Base-by-base conservation (phyloP, 352 stramenopile genomes). In the Phytophthora megakarya region DNA sequence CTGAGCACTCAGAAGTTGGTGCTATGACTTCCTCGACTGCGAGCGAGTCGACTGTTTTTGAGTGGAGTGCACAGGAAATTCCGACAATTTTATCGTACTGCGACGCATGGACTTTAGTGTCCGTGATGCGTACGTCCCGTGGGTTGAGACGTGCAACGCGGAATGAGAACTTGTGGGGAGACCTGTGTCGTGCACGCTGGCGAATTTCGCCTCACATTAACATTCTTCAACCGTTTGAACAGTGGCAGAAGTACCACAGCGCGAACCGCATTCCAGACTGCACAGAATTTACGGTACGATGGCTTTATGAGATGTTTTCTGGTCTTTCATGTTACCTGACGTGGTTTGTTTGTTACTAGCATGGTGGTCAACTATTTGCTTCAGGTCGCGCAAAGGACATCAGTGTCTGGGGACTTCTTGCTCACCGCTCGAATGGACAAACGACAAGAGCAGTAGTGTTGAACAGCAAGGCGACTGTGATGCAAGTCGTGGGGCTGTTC, bases 401-500 rank as follows among this genome's bases (percentile, higher is more conserved):
- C n/a, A 58, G 44, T 37, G 48, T 75, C 5, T 88, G 79, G 79
- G 73, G 66, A 2, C 49, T 80, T 26, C 64, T 88, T 12, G 73
- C 74, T 42, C 76, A 64, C 25, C 76, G 79, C 3, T 88, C 79
- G 1, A 88, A 88, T 28, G 79, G 79, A 16, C 76, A 68, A 28
- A 88, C 79, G 16, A 88, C 76, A 25, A 70, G 79, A 5, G 81
- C 79, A 0, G 76, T 88, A 23, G 46, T 88, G 19, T 48, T 81
- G 19, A 67, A 73, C 13, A 70, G 76, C 47, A 73, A 73, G 35
- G 70, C 75, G 9, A 67, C 72, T 0, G 76, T 84, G 18, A 81
- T 76, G 59, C 79, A 88, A 56, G 73, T 88, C 40, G 75, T 86
- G 19, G 72, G 86, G 58, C 65, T 88, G 16, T 77, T 78, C 50